Base-by-base conservation (phyloP, 2,329 filamentous ascomycete genomes). In the Botryotinia convoluta region DNA sequence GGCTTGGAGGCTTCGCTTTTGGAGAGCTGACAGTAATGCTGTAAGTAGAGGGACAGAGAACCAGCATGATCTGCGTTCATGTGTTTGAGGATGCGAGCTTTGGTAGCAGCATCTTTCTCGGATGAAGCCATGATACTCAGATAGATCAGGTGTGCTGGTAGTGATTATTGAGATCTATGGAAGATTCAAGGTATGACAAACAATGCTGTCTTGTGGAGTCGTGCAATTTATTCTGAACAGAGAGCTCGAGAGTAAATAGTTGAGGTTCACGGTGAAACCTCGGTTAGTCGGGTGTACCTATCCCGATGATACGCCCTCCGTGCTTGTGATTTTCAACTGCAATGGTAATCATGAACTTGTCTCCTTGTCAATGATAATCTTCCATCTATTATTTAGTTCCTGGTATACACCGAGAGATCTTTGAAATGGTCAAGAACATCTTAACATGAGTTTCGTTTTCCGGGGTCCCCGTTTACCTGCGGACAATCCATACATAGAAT, bases 1-100 rank as follows among this genome's bases (percentile, higher is more conserved):
- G 92, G 89, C 32, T 85, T 83, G 73, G 87, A 83, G 68, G 91
- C 87, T 68, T 86, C 83, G 74, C 83, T 82, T 12, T 86, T 79
- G 26, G 90, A 87, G 62, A 93, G 84, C 26, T 85, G 82, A 80
- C 84, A 86, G 84, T 90, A 94, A 82, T 94, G 88, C 76, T 90
- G 90, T n/a, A 97, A 88, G 83, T 95, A 97, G 80, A 92, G 87
- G 73, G 88, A 84, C 68, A 97, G 89, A 73, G 93, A 93, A 77
- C 89, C 87, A 69, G 87, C 84, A 83, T 97, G 95, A 82, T 95
- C 92, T 61, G 85, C 85, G 84, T 98, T 97, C 93, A 98, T 96
- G 85, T 98, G 95, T 48, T 86, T 86, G 80, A 95, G 88, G 81
- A 94, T 91, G 74, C 90, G 89, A 73, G 85, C 79, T 79, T 89